Percentiles rank a stretch among this genome's conserved stretches.
Conservation (phyloP, 2,329 filamentous ascomycete genomes). For the Chaetomium olivaceum region DNA sequence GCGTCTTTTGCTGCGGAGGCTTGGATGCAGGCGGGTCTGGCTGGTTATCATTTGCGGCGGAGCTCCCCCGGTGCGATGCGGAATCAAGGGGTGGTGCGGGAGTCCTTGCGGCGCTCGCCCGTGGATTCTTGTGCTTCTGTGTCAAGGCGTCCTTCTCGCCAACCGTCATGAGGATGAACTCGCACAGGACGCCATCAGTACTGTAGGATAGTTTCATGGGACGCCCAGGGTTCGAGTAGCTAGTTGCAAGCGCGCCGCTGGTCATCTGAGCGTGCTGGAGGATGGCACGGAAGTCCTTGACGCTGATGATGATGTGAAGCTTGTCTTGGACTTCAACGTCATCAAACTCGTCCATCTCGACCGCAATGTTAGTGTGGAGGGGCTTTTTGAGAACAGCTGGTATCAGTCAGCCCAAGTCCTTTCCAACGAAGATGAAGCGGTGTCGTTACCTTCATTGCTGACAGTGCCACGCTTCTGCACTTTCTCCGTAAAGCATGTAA, state of each 20-base stretch:
- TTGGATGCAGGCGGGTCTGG: conserved; percentile 39
- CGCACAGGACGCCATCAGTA: conserved; percentile 67
- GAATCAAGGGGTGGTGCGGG: conserved; percentile 50
- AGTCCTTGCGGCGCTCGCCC: conserved; percentile 44
- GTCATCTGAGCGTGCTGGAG: conserved; percentile 72
- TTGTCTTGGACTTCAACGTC: conserved; percentile 72
- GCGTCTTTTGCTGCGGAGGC: conserved; percentile 45
- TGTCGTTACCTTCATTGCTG: conserved; percentile 49
- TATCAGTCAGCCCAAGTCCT: conserved; percentile 21
- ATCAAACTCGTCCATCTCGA: conserved; percentile 76
- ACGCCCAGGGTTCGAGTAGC: conserved; percentile 69
- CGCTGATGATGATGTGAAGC: conserved; percentile 76
- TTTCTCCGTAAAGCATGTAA: conserved; percentile 82
- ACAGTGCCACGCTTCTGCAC: conserved; percentile 57
- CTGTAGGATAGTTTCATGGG: conserved; percentile 74
- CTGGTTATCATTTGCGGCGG: conserved; percentile 36
- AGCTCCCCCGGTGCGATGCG: conserved; percentile 45
- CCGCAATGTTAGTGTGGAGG: conserved; percentile 74
- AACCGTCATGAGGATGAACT: conserved; percentile 81
- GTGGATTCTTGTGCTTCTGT: conserved; percentile 49
- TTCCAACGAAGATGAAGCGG: background rate
- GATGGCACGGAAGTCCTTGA: conserved; percentile 81
- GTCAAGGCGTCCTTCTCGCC: conserved; percentile 60
- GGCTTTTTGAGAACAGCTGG: conserved; percentile 76
- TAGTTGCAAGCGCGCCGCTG: conserved; percentile 64